These are phyloP conservation scores for Berkeleyomyces basicola DNA, from an alignment of 2,329 filamentous ascomycete genomes.

Conservation along the genomic window DNA sequence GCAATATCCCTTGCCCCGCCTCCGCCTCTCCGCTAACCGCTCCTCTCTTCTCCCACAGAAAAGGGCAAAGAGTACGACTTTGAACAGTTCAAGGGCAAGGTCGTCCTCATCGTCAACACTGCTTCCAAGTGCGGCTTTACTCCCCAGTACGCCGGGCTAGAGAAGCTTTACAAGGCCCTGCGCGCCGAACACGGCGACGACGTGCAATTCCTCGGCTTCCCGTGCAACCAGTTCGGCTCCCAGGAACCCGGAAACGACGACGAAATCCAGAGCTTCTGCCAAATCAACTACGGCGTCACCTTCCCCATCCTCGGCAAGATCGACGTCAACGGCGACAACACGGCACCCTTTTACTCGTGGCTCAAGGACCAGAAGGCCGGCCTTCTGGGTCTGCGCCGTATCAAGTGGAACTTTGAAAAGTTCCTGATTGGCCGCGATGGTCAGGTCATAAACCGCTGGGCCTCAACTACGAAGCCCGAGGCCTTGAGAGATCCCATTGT, in stretches of 20 bases:
- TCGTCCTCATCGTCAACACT: conserved; percentile 91
- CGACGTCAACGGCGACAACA: conserved; percentile 77
- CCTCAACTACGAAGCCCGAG: conserved; percentile 76
- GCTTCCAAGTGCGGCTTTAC: conserved; percentile 99
- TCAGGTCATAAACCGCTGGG: conserved; percentile 71
- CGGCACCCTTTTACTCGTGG: conserved; percentile 67
- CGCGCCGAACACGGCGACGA: conserved; percentile 52
- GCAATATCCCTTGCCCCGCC: background rate
- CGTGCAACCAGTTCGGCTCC: conserved; percentile 90
- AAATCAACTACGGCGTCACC: conserved; percentile 81
- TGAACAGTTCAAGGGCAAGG: conserved; percentile 66
- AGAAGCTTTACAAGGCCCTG: conserved; percentile 72
- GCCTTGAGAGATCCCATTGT: conserved; percentile 57
- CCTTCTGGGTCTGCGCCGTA: conserved; percentile 67
- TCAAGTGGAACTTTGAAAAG: conserved; percentile 99
- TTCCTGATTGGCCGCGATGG: conserved; percentile 81
- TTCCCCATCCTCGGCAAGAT: conserved; percentile 88
- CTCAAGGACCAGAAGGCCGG: conserved; percentile 60
- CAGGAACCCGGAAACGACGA: conserved; percentile 80
- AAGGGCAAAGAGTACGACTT: conserved; percentile 55
- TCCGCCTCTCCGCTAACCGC: background rate
- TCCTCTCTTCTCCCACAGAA: conserved; percentile 18
- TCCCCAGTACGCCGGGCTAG: conserved; percentile 79
- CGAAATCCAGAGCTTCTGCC: conserved; percentile 71
- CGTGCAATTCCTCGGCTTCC: conserved; percentile 85